Base-by-base conservation (phyloP, 306 rosid genomes). In the Trifolium fragiferum region DNA sequence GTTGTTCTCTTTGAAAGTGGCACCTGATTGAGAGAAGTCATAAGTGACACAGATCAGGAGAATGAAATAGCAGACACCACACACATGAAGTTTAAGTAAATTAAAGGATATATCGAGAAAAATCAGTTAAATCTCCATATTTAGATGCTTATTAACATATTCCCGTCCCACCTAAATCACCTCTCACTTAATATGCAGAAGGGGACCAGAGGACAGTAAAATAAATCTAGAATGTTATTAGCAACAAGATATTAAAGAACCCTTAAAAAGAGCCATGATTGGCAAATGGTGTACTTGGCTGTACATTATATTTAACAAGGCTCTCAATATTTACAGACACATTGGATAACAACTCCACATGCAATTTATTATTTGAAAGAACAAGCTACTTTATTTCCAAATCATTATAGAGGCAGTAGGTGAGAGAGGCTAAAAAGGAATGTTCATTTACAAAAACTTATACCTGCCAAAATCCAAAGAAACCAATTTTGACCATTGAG, bases 1-100 rank as follows among this genome's bases (percentile, higher is more conserved):
- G 64, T 70, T 84, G 76, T 76, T 78, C 64, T 82, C 82, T 74
- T 67, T 54, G 64, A 82, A 68, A 77, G 78, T 71, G 23, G 86
- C 49, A 65, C 88, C 92, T 93, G 81, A 79, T 76, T 77, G 71
- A 71, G 55, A 66, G 54, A 66, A 86, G 59, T 82, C 74, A 75
- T 8, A 75, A 67, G 67, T 41, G 73, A 66, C 49, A 44, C 21
- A 50, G 68, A 72, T 79, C 61, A 64, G 59, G 40, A 68, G 74
- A 51, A 44, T 33, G 74, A 63, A 79, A 76, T 74, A 69, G 62
- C n/a, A 81, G 40, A 70, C 68, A 66, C 73, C 76, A 66, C 76
- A 75, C 74, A 79, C 68, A 79, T 70, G 38, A 57, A 20, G 54
- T 59, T 67, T 25, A 57, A 43, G 65, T 78, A 59, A 65, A 63